A percentile compares a stretch with the other conserved stretches of the same genome.
phyloP scores from a whole-genome alignment of 2,329 filamentous ascomycete species.

The Colletotrichum simmondsii region DNA sequence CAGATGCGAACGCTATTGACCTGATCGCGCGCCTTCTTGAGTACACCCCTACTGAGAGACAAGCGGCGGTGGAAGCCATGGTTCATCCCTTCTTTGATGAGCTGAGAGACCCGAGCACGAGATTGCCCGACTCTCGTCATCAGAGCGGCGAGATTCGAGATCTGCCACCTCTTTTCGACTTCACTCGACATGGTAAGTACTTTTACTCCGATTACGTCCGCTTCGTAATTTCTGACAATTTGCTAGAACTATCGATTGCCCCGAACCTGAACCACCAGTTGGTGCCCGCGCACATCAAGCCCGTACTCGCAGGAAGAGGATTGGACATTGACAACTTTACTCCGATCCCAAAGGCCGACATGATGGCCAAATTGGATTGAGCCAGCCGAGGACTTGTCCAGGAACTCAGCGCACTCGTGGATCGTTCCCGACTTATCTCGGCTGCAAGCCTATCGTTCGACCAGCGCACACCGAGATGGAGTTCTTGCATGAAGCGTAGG shows the following conservation, averaged over 20 bases:
- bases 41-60: slow-evolving; percentile 95
- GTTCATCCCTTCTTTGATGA: slow-evolving; percentile 99
- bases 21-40: slow-evolving; percentile 93
- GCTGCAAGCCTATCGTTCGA: slow-evolving; percentile 25
- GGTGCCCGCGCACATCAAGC: slow-evolving; percentile 84
- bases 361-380: slow-evolving; percentile 98
- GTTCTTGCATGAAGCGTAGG: slow-evolving; percentile 39
- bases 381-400: slow-evolving; percentile 47
- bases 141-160: slow-evolving; percentile 83
- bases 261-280: slow-evolving; percentile 88
- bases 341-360: slow-evolving; percentile 91
- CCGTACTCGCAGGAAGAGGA: slow-evolving; percentile 78
- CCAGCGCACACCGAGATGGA: slow-evolving; percentile 43
- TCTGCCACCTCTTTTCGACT: slow-evolving; percentile 90
- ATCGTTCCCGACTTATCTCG: slow-evolving; percentile 34
- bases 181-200: slow-evolving; percentile 87
- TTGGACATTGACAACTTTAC: slow-evolving; percentile 95
- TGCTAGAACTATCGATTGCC: slow-evolving; percentile 91
- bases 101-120: slow-evolving; percentile 89
- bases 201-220: background rate
- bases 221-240: slow-evolving; percentile 18
- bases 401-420: slow-evolving; percentile 37
- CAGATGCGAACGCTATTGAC: slow-evolving; percentile 91
- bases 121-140: slow-evolving; percentile 93
- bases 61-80: slow-evolving; percentile 96